Evolutionary conservation across 139 green algal species (phyloP).

Genomic region (Chlorella sp.): DNA sequence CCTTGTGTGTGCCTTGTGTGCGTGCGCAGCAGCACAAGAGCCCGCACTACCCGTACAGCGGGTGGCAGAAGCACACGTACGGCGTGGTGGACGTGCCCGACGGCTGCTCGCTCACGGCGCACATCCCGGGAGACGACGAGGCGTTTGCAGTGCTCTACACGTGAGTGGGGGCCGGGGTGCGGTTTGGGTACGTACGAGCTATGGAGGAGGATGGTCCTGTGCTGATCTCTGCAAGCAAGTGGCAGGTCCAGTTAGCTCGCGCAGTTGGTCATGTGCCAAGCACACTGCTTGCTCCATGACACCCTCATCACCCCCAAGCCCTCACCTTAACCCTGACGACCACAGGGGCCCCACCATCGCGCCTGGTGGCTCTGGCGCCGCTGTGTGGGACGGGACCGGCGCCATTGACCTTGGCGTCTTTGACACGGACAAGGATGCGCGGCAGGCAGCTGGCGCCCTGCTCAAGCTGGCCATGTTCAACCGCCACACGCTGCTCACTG

Average conservation of each 20-base stretch:
- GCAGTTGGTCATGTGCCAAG: neutral
- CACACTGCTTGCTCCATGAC: neutral
- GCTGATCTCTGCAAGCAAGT: neutral
- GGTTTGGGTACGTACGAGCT: too few relatives aligned
- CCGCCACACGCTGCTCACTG: neutral
- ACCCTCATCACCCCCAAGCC: too few relatives aligned
- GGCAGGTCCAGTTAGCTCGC: neutral
- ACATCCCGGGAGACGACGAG: slow-evolving; percentile 12
- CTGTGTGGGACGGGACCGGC: slow-evolving; percentile 9
- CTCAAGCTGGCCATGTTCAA: slow-evolving; percentile 10
- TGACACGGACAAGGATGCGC: slow-evolving; percentile 14
- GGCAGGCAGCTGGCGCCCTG: slow-evolving; percentile 4
- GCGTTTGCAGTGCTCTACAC: slow-evolving; percentile 11
- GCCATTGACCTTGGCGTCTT: slow-evolving; percentile 8
- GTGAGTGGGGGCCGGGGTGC: too few relatives aligned
- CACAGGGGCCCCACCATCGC: neutral
- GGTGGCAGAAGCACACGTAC: slow-evolving; percentile 2
- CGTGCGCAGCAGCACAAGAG: neutral
- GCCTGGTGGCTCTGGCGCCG: neutral
- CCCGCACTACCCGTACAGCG: slow-evolving; percentile 10
- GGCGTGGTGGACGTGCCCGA: slow-evolving; percentile 13
- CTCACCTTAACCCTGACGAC: too few relatives aligned
- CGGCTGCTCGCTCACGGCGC: slow-evolving; percentile 5
- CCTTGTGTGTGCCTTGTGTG: too few relatives aligned
- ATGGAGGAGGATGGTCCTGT: neutral